Base-by-base conservation (phyloP, 768 basidiomycete species). In the Galerina marginata region DNA sequence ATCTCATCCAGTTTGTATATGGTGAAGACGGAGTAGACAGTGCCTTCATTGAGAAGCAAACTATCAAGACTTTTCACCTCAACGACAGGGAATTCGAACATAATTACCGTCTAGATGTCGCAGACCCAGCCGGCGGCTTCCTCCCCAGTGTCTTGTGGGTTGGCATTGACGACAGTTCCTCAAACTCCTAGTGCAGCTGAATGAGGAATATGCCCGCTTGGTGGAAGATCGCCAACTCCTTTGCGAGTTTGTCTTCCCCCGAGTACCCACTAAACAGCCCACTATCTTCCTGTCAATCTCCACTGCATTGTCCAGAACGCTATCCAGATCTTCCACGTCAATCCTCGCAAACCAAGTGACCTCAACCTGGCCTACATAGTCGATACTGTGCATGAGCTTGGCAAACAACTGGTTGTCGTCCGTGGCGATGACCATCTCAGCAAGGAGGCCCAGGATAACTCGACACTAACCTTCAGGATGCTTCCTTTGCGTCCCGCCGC, bases 21-120 rank as follows among this genome's bases (percentile, higher is more conserved):
- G 97, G 97, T 33, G 97, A 99, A 72, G 97, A 99, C 69, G 97
- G 97, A 44, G 97, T 99, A 92, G 97, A 99, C 70, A 96, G 93
- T 60, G 94, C 95, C 0, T 96, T 89, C 74, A 97, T 99, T 72
- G 97, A 99, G 79, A 91, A 91, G 64, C 97, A 99, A 76, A 90
- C 85, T 54, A 89, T 98, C 55, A 93, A 96, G 65, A 94, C 93
- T 0, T 95, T 94, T 64, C 89, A 86, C 23, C 79, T 97, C 60
- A 91, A 84, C 66, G 76, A 97, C 74, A 81, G 80, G 63, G 87
- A 91, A 56, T 99, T 98, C 76, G 91, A 95, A 72, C 89, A 91
- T 73, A 87, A 89, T 63, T 99, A 95, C 73, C 90, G 92, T n/a
- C 94, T 99, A 46, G 97, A 99, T 67, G 89, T 95, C 44, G 95